phyloP scores from a whole-genome alignment of 2,329 filamentous ascomycete species.

The Pochonia chlamydosporia region DNA sequence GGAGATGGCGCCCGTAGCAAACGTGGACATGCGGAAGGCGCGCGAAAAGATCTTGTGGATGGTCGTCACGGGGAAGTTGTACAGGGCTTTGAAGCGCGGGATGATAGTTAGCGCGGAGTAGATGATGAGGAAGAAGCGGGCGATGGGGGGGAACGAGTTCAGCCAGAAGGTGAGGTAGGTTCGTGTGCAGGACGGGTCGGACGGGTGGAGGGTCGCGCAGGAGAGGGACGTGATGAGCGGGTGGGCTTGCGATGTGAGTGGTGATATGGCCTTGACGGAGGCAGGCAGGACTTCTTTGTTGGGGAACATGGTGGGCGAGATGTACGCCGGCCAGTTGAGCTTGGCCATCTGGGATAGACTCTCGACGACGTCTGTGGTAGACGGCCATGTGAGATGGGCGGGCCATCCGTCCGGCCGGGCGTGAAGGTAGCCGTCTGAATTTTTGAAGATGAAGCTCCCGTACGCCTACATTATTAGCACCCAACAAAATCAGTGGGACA shows the following conservation, averaged over 20 bases:
- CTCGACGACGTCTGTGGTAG: conserved; percentile 69
- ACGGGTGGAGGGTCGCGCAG: conserved; percentile 83
- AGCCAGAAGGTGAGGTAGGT: conserved; percentile 88
- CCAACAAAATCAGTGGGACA: background rate
- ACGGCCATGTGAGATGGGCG: conserved; percentile 66
- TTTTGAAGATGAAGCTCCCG: conserved; percentile 55
- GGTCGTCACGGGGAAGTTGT: conserved; percentile 62
- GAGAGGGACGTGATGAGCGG: conserved; percentile 80
- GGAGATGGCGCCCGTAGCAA: conserved; percentile 72
- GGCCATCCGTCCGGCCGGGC: conserved; percentile 64
- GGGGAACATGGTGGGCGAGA: conserved; percentile 83
- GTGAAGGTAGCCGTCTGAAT: conserved; percentile 76
- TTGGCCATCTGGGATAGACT: conserved; percentile 75
- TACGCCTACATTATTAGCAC: conserved; percentile 7
- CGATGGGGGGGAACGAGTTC: conserved; percentile 70
- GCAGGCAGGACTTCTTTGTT: conserved; percentile 59
- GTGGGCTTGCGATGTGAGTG: conserved; percentile 78
- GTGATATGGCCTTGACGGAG: conserved; percentile 62
- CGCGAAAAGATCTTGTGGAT: conserved; percentile 60
- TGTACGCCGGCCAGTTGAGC: conserved; percentile 78
- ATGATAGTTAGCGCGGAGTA: conserved; percentile 64
- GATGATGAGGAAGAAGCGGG: conserved; percentile 70
- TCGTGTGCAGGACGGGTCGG: conserved; percentile 79
- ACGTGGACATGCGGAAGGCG: conserved; percentile 69
- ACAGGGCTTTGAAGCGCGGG: conserved; percentile 60